These are phyloP conservation scores for Fusarium oligoseptatum DNA, from an alignment of 2,329 filamentous ascomycete genomes.

Conservation along the genomic window DNA sequence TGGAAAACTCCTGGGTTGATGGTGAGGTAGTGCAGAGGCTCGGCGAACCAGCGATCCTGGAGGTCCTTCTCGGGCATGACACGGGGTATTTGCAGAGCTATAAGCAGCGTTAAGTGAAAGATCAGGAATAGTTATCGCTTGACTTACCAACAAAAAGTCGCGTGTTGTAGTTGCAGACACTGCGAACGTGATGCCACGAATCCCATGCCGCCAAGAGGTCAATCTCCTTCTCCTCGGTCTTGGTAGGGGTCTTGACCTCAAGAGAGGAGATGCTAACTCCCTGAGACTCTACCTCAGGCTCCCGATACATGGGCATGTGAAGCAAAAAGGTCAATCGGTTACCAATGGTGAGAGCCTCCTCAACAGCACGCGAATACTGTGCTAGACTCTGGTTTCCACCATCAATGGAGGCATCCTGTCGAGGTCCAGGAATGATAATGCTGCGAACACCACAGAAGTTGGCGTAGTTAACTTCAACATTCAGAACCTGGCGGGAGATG, in stretches of 20 bases:
- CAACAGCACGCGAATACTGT: constrained; percentile 86
- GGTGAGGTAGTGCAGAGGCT: constrained; percentile 74
- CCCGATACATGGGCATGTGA: constrained; percentile 85
- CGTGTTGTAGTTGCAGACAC: constrained; percentile 85
- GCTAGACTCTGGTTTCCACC: constrained; percentile 66
- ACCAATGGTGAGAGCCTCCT: constrained; percentile 81
- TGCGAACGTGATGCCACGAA: constrained; percentile 90
- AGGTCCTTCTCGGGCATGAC: constrained; percentile 71
- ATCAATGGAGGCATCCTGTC: constrained; percentile 69
- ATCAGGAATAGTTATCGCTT: neutral
- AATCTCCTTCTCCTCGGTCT: constrained; percentile 60
- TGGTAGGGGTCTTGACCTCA: constrained; percentile 49
- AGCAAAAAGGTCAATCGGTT: constrained; percentile 84
- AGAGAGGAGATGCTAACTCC: constrained; percentile 65
- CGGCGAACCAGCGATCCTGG: constrained; percentile 77
- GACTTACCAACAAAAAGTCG: constrained; percentile 86
- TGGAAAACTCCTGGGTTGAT: constrained; percentile 68
- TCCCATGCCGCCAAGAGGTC: constrained; percentile 90
- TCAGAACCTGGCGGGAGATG: constrained; percentile 89
- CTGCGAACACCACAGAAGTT: constrained; percentile 93
- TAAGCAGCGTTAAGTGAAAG: neutral
- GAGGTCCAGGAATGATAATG: constrained; percentile 84
- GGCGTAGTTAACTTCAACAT: constrained; percentile 92
- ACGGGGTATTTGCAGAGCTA: constrained; percentile 70
- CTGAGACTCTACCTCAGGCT: constrained; percentile 69